Evolutionary conservation across 257 asterid species (phyloP), one percentile per base, ranked within the genome.

Genomic region (Scutellaria barbata): DNA sequence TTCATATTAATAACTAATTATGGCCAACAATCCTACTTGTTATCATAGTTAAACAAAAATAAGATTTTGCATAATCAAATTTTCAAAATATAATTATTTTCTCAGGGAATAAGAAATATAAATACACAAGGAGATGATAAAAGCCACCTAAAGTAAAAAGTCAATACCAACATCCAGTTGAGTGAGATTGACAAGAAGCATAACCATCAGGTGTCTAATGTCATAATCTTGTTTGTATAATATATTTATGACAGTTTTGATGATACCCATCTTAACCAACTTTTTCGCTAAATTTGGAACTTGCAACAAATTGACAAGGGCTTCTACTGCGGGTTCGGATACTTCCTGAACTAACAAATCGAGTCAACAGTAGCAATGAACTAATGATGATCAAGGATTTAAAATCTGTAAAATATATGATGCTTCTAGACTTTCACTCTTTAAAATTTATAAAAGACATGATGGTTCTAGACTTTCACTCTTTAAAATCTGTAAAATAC

Each of bases 151-250:
- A 82, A 95, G 92, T 82, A 95, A 79, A 59, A 89, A 82, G 66
- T 92, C 90, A 72, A 95, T 84, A 45, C 98, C 97, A 57, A 77
- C 85, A 82, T 95, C 97, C 80, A 84, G 52, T 73, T 88, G 97
- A 16, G 99, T 92, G 74, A 95, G 88, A 81, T 95, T 95, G 76
- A 92, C 94, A 68, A 95, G 97, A 30, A 95, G 84, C 99, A 92
- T 95, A 71, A 88, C 83, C 75, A 95, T 85, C 74, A 95, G 74
- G 18, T 50, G 82, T 14, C 81, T 85, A 70, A 89, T 85, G 30
- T 76, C 90, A 64, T 89, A 83, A 63, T 79, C 92, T 66, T 82
- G 74, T 81, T 75, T 88, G 85, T 83, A 87, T 45, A 95, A 76
- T 72, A 74, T 79, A 74, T 89, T 94, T 92, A 88, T 87, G 37